Evolutionary conservation across 495 filamentous ascomycete species (phyloP).

Genomic region (Penicillium lividum): DNA sequence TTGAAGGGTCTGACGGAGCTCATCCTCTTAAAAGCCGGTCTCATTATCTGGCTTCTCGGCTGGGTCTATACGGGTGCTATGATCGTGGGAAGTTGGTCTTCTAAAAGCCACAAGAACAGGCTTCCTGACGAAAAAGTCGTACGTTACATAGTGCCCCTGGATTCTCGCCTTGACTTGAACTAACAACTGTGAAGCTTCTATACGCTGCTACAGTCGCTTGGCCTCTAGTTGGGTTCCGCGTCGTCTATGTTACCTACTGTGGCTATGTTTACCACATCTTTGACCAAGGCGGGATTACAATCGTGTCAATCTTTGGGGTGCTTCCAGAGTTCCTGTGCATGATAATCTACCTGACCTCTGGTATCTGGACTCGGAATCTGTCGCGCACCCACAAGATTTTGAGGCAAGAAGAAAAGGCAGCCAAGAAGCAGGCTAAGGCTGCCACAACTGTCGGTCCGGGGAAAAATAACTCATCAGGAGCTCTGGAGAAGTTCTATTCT

Average conservation of each 20-base stretch:
- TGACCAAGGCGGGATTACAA: background rate
- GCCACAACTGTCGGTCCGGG: background rate
- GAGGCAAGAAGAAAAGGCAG: background rate
- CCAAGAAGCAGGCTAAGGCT: background rate
- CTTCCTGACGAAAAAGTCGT: constrained; percentile 1
- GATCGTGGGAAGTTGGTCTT: constrained; percentile 1
- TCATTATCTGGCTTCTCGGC: constrained; percentile 1
- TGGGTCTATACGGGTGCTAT: constrained; percentile 2
- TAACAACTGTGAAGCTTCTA: background rate
- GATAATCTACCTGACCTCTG: background rate
- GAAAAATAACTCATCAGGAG: background rate
- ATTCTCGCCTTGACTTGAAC: background rate
- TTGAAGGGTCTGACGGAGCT: background rate
- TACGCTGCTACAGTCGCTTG: constrained; percentile 1
- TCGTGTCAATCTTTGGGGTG: background rate
- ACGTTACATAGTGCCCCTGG: background rate
- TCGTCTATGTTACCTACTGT: background rate
- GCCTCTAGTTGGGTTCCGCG: constrained; percentile 1
- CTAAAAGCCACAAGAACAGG: background rate
- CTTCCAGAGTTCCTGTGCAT: constrained; percentile 3
- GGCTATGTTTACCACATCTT: constrained; percentile 1
- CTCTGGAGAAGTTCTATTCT: background rate
- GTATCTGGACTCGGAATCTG: constrained; percentile 3
- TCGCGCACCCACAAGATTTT: background rate
- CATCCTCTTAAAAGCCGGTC: background rate